A percentile compares a stretch with the other conserved stretches of the same genome.
Evolutionary conservation across 1,284 basidiomycete species (phyloP).

Genomic region (Moesziomyces sp.): DNA sequence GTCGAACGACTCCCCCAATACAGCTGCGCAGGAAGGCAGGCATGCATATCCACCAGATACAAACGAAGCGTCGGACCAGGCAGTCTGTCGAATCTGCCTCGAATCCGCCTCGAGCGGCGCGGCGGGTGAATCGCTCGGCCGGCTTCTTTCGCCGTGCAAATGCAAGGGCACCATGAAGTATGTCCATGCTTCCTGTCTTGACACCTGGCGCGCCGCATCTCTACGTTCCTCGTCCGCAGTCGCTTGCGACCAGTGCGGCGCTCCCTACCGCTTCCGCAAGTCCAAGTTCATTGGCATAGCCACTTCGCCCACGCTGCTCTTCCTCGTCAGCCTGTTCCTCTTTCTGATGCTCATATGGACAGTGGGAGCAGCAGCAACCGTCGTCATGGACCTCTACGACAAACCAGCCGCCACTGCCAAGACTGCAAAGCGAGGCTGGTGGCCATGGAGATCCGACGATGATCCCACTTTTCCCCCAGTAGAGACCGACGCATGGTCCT

Average conservation of each 20-base stretch:
- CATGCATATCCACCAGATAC: slow-evolving; percentile 12
- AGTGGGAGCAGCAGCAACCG: slow-evolving; percentile 36
- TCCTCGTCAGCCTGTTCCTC: slow-evolving; percentile 42
- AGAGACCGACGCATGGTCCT: slow-evolving; percentile 31
- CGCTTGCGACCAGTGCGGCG: slow-evolving; percentile 61
- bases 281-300: slow-evolving; percentile 54
- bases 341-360: slow-evolving; percentile 48
- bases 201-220: slow-evolving; percentile 53
- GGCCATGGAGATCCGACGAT: slow-evolving; percentile 24
- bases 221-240: slow-evolving; percentile 43
- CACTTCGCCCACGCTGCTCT: slow-evolving; percentile 39
- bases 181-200: slow-evolving; percentile 62
- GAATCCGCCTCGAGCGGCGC: slow-evolving; percentile 25
- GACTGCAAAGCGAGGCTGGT: slow-evolving; percentile 18
- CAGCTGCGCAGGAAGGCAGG: not conserved
- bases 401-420: not conserved
- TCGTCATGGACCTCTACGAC: slow-evolving; percentile 42
- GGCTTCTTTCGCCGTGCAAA: slow-evolving; percentile 52
- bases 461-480: not conserved
- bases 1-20: not conserved
- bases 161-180: slow-evolving; percentile 65
- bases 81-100: slow-evolving; percentile 45
- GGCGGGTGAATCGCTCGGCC: slow-evolving; percentile 36
- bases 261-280: slow-evolving; percentile 54
- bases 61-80: slow-evolving; percentile 21